Conservation (phyloP, 495 filamentous ascomycete species). For the Aspergillus bertholletiae region DNA sequence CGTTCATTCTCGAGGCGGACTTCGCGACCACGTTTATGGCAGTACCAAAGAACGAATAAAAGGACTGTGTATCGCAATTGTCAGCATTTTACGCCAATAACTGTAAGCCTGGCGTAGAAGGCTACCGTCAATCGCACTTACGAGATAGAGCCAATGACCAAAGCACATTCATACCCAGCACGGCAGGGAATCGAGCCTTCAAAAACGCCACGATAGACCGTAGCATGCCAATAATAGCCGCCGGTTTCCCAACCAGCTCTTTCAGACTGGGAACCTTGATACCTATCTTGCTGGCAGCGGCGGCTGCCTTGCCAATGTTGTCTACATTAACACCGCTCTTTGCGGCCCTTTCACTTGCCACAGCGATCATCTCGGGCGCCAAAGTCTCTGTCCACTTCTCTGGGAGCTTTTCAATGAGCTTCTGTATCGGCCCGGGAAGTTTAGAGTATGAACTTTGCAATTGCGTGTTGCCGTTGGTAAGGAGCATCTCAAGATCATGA, state of each 20-base stretch:
- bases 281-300: slow-evolving; percentile 48
- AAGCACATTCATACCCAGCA: slow-evolving; percentile 79
- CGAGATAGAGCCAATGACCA: slow-evolving; percentile 81
- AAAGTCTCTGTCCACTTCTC: slow-evolving; percentile 71
- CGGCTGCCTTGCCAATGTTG: slow-evolving; percentile 44
- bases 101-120: too few species aligned
- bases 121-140: slow-evolving; percentile 48
- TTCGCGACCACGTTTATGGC: slow-evolving; percentile 88
- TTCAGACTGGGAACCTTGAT: slow-evolving; percentile 61
- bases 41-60: slow-evolving; percentile 93
- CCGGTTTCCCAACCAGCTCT: slow-evolving; percentile 80
- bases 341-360: slow-evolving; percentile 64
- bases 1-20: slow-evolving; percentile 71
- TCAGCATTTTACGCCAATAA: slow-evolving; percentile 9
- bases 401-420: slow-evolving; percentile 79
- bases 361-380: slow-evolving; percentile 77
- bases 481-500: slow-evolving; percentile 75
- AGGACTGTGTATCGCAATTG: slow-evolving; percentile 53
- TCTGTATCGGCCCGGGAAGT: slow-evolving; percentile 80
- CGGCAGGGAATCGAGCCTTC: slow-evolving; percentile 77
- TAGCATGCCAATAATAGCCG: slow-evolving; percentile 75
- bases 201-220: slow-evolving; percentile 82
- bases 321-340: slow-evolving; percentile 61
- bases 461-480: slow-evolving; percentile 74
- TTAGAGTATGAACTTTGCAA: slow-evolving; percentile 72